phyloP scores from a whole-genome alignment of 768 basidiomycete genomes.

The Harrya chromipes region DNA sequence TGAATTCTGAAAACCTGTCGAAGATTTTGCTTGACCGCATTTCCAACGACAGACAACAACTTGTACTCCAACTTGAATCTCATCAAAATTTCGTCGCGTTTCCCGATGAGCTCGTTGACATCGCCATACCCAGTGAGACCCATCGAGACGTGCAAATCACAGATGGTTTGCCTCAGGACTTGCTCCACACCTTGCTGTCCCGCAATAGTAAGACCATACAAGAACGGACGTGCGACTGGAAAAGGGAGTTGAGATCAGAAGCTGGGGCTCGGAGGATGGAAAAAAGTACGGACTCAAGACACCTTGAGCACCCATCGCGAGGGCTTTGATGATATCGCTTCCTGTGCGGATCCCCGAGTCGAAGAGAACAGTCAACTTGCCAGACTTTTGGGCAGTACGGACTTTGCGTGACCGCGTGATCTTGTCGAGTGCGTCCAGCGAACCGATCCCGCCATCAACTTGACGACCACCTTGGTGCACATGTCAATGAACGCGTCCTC shows the following conservation, averaged over 20 bases:
- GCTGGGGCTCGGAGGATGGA: background rate
- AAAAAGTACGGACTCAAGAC: conserved; percentile 57
- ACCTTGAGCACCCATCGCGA: conserved; percentile 83
- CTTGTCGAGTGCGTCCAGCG: conserved; percentile 65
- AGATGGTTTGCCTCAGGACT: conserved; percentile 62
- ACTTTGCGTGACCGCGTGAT: conserved; percentile 65
- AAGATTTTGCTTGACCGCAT: too few relatives aligned
- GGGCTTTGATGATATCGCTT: conserved; percentile 78
- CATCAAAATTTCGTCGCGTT: conserved; percentile 34
- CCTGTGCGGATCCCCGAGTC: conserved; percentile 79
- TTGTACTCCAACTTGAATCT: conserved; percentile 20
- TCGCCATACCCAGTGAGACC: conserved; percentile 58
- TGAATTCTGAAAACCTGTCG: too few relatives aligned
- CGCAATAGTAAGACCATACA: conserved; percentile 68
- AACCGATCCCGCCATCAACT: conserved; percentile 76
- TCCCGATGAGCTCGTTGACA: conserved; percentile 61
- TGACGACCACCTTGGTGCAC: conserved; percentile 60
- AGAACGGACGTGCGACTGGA: conserved; percentile 73
- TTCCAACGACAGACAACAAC: conserved; percentile 4
- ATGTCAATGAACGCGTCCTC: background rate
- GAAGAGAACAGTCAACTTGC: conserved; percentile 66
- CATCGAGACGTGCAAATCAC: conserved; percentile 65
- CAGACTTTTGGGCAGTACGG: conserved; percentile 53
- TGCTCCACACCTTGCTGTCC: conserved; percentile 77
- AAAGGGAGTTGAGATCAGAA: background rate